Conservation (phyloP, 352 stramenopile genomes). For the Phytopythium delawarense region DNA sequence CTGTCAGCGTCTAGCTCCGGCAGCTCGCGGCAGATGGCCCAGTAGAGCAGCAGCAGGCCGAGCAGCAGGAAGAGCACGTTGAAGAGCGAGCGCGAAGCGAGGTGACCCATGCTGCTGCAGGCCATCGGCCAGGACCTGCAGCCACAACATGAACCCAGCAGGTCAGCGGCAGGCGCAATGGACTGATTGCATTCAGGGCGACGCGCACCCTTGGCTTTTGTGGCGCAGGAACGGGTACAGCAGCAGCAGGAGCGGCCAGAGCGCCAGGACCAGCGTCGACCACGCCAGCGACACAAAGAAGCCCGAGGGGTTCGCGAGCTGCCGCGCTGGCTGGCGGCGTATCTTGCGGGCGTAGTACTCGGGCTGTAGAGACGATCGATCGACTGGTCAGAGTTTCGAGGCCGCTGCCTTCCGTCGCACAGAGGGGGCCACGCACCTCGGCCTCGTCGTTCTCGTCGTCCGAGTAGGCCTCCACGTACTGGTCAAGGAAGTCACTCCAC, state of each 20-base stretch:
- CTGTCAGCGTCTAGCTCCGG: conserved; percentile 35
- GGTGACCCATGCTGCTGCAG: conserved; percentile 45
- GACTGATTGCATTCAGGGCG: too few relatives aligned
- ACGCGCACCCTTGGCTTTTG: conserved; percentile 43
- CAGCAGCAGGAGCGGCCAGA: conserved; percentile 60
- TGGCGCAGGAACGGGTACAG: conserved; percentile 46
- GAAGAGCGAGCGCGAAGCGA: conserved; percentile 36
- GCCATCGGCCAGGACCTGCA: conserved; percentile 68
- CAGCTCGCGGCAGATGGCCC: conserved; percentile 52
- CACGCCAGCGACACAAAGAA: conserved; percentile 53
- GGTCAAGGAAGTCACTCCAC: conserved; percentile 60
- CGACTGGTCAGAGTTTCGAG: not conserved
- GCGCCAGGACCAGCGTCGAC: conserved; percentile 42
- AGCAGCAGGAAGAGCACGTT: conserved; percentile 47
- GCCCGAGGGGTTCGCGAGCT: conserved; percentile 10
- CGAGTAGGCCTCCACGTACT: conserved; percentile 61
- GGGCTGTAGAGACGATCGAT: not conserved
- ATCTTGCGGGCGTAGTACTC: conserved; percentile 2
- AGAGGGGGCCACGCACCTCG: conserved; percentile 5
- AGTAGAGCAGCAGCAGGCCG: conserved; percentile 52
- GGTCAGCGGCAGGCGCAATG: not conserved
- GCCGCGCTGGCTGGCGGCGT: not conserved
- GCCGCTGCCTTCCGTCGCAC: too few relatives aligned
- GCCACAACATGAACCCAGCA: conserved; percentile 2
- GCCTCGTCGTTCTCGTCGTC: conserved; percentile 34